A percentile compares a stretch with the other conserved stretches of the same genome.
phyloP scores from a whole-genome alignment of 257 asterid genomes.

The Nicotiana undulata region DNA sequence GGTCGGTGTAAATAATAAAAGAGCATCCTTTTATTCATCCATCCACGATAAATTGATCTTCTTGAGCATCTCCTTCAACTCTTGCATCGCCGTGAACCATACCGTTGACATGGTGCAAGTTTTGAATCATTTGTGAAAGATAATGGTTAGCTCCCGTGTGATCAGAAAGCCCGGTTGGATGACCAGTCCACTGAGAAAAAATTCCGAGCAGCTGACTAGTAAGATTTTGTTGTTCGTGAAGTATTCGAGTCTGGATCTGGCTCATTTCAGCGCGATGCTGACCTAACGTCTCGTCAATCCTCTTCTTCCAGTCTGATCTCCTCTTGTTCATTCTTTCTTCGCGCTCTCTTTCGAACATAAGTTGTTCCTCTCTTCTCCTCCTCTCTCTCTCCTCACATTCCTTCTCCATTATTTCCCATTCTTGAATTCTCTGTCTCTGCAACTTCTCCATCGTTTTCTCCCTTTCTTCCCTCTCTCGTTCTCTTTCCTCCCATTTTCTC shows the following conservation, averaged over 20 bases:
- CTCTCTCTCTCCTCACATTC: slow-evolving; percentile 65
- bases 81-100: slow-evolving; percentile 84
- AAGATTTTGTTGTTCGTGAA: slow-evolving; percentile 84
- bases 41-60: slow-evolving; percentile 93
- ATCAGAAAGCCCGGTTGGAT: slow-evolving; percentile 62
- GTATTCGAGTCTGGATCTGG: slow-evolving; percentile 73
- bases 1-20: neutral
- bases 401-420: slow-evolving; percentile 74
- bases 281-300: slow-evolving; percentile 63
- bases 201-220: slow-evolving; percentile 76
- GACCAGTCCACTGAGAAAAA: slow-evolving; percentile 87
- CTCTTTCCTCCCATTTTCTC: slow-evolving; percentile 60
- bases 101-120: slow-evolving; percentile 67
- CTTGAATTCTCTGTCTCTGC: slow-evolving; percentile 61
- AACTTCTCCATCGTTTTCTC: slow-evolving; percentile 40
- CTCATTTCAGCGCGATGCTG: slow-evolving; percentile 80
- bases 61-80: slow-evolving; percentile 85
- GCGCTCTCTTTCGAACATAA: slow-evolving; percentile 59
- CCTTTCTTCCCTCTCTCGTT: slow-evolving; percentile 45
- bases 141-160: slow-evolving; percentile 80
- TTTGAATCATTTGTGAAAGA: slow-evolving; percentile 93
- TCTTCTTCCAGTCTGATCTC: slow-evolving; percentile 81
- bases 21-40: slow-evolving; percentile 29
- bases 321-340: slow-evolving; percentile 67
- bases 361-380: slow-evolving; percentile 60